Conservation (phyloP, 495 filamentous ascomycete species). For the Penicillium steckii region DNA sequence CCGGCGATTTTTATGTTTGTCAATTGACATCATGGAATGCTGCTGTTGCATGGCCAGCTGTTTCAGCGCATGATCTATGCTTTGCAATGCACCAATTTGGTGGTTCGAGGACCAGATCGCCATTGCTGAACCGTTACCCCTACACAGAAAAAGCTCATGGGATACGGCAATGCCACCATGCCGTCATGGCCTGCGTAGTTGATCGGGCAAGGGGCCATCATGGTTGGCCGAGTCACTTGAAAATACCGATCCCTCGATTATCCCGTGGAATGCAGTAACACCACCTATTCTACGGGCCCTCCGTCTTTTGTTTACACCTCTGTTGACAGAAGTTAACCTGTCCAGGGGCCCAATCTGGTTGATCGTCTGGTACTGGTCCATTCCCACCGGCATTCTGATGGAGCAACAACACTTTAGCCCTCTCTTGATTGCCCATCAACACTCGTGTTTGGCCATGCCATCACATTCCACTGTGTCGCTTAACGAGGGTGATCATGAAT, state of each 20-base stretch:
- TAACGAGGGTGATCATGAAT: conserved; percentile 18
- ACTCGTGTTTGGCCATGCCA: neutral
- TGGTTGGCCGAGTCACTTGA: conserved; percentile 16
- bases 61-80: neutral
- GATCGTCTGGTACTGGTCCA: conserved; percentile 11
- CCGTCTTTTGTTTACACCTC: conserved; percentile 15
- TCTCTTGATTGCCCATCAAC: neutral
- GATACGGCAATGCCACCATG: neutral
- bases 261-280: conserved; percentile 20
- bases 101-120: neutral
- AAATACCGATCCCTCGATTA: conserved; percentile 16
- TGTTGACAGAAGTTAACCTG: neutral
- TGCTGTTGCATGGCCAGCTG: neutral
- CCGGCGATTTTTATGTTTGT: neutral
- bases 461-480: conserved; percentile 19
- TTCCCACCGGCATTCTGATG: conserved; percentile 28
- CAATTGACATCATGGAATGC: conserved; percentile 19
- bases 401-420: neutral
- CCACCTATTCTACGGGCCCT: conserved; percentile 3
- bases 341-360: neutral
- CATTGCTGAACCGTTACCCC: conserved; percentile 9
- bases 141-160: neutral
- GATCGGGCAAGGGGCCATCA: conserved; percentile 1
- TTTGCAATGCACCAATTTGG: neutral
- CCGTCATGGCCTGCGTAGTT: conserved; percentile 5